These are phyloP conservation scores for Exophiala spinifera DNA, from an alignment of 2,329 filamentous ascomycete genomes.

Conservation along the genomic window DNA sequence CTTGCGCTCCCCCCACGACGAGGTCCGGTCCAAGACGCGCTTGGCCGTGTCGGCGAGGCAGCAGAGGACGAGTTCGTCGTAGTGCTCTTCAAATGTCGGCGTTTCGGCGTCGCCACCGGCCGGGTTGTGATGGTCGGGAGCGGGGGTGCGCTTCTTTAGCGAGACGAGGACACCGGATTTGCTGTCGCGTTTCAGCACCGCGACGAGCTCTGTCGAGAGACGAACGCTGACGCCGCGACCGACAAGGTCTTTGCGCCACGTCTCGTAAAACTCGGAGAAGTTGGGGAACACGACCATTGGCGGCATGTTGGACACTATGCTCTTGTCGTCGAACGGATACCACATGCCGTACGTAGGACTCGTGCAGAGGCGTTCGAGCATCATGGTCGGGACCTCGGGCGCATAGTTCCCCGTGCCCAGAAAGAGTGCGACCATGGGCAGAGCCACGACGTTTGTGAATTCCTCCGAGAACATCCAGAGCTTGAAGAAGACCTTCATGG, in stretches of 20 bases:
- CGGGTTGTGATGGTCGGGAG: constrained; percentile 25
- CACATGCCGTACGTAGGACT: constrained; percentile 60
- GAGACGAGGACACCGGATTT: constrained; percentile 49
- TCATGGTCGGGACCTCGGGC: constrained; percentile 65
- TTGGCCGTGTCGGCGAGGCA: constrained; percentile 55
- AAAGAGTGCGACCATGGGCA: constrained; percentile 70
- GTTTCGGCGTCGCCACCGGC: constrained; percentile 17
- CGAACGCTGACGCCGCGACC: constrained; percentile 54
- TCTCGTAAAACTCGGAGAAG: constrained; percentile 55
- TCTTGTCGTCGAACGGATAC: constrained; percentile 51
- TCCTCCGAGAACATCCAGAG: constrained; percentile 67
- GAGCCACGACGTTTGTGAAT: constrained; percentile 68
- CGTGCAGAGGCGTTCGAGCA: constrained; percentile 60
- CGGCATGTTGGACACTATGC: constrained; percentile 53
- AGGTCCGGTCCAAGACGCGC: constrained; percentile 50
- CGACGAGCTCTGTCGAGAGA: constrained; percentile 53
- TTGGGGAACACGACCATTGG: constrained; percentile 62
- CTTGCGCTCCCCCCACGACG: constrained; percentile 59
- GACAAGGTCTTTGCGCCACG: constrained; percentile 53
- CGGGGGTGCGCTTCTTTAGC: constrained; percentile 27
- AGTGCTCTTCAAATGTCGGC: constrained; percentile 47
- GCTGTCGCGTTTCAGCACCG: constrained; percentile 47
- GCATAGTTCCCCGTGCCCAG: constrained; percentile 73
- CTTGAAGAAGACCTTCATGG: constrained; percentile 62
- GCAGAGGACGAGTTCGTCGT: constrained; percentile 60